Percentiles rank a stretch among this genome's conserved stretches.
These are phyloP conservation scores for Paxillus rubicundulus DNA, from an alignment of 768 basidiomycete genomes.

Conservation along the genomic window DNA sequence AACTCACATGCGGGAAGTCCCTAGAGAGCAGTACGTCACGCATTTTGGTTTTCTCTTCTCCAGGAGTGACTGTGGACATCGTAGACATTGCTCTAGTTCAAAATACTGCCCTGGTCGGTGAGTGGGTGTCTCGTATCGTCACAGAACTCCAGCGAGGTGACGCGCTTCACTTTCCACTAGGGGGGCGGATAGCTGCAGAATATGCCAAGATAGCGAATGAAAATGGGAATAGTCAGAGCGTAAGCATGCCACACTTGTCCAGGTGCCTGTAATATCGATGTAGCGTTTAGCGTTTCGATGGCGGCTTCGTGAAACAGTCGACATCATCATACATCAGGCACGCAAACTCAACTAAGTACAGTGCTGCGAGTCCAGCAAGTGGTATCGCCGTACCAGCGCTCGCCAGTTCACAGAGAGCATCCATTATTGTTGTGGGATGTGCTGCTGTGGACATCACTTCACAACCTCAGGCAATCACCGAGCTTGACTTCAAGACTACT, in stretches of 20 bases:
- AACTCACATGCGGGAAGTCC: slow-evolving; percentile 76
- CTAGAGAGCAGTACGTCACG: slow-evolving; percentile 60
- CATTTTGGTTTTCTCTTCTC: neutral
- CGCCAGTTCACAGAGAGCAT: slow-evolving; percentile 31
- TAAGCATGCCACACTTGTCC: slow-evolving; percentile 7
- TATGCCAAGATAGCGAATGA: slow-evolving; percentile 54
- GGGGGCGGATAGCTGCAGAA: slow-evolving; percentile 75
- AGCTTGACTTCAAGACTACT: slow-evolving; percentile 60
- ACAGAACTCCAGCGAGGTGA: slow-evolving; percentile 1
- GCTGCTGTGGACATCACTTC: slow-evolving; percentile 90
- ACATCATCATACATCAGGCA: neutral
- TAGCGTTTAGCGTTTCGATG: slow-evolving; percentile 12
- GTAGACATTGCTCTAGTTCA: slow-evolving; percentile 84
- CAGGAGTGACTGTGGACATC: slow-evolving; percentile 1
- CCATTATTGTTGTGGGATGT: slow-evolving; percentile 75
- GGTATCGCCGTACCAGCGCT: neutral
- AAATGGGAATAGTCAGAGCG: slow-evolving; percentile 14
- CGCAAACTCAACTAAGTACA: neutral
- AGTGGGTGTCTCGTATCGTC: slow-evolving; percentile 18
- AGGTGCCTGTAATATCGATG: neutral
- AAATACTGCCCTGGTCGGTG: slow-evolving; percentile 85
- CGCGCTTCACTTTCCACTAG: slow-evolving; percentile 35
- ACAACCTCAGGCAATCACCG: slow-evolving; percentile 40
- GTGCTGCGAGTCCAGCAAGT: neutral
- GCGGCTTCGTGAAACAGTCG: neutral